Evolutionary conservation across 495 filamentous ascomycete species (phyloP), one percentile per base, ranked within the genome.

Genomic region (Aspergillus conjunctus): DNA sequence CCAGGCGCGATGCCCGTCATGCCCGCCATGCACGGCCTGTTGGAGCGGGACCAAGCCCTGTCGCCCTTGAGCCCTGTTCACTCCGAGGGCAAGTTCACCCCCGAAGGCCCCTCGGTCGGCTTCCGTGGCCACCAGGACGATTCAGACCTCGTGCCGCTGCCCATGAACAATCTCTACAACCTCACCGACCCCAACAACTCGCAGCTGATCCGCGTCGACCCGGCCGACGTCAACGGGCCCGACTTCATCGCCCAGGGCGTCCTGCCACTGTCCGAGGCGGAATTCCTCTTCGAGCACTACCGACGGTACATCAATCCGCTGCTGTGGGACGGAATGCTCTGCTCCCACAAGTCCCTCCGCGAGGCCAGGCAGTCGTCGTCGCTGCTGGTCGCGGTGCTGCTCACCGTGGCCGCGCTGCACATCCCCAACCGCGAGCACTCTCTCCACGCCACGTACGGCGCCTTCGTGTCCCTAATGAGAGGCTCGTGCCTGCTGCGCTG

Each of bases 151-250:
- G 67, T 78, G 31, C 51, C 74, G 1, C 73, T 68, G 22, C 77
- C 77, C 0, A 78, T 79, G 71, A 64, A 69, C 21, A 77, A 68
- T 54, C 60, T 79, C 18, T 79, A 74, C 58, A 76, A 76, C 48
- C 74, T 78, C 14, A 79, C 76, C 10, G 72, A 68, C 37, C 63
- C 78, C 30, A 66, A 72, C 22, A 70, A 73, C 15, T 55, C 56
- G 70, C 20, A 60, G 61, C 48, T 66, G 60, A 43, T 46, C 54
- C 17, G 64, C 17, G 31, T 59, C 21, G 48, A 66, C 57, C 51
- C 67, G 53, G 8, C 55, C 62, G 33, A 56, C 59, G 30, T 62
- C 61, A 21, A 54, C 31, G 51, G 51, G 20, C 51, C 51, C 51
- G 74, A 77, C 54, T 72, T 77, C 56, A 76, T 77, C 62, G 68